Percentiles rank a stretch among this genome's conserved stretches.
Evolutionary conservation across 768 basidiomycete genomes (phyloP).

Genomic region (Saitozyma podzolica): DNA sequence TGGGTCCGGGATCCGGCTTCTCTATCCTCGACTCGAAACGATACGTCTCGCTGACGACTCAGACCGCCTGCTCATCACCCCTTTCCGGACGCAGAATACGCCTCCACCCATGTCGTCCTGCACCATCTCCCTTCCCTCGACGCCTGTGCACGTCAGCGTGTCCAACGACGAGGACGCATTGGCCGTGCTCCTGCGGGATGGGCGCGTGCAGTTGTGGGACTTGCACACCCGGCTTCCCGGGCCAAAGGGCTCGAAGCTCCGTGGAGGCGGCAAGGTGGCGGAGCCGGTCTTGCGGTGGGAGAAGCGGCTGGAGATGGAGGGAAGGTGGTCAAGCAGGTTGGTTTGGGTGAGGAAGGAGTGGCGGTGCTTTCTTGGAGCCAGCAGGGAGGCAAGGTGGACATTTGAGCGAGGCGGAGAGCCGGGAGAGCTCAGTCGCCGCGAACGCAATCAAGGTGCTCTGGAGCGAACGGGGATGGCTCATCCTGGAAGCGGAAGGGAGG

Average conservation of each 20-base stretch:
- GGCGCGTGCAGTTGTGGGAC: slow-evolving; percentile 68
- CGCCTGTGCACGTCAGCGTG: slow-evolving; percentile 70
- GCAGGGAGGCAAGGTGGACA: background rate
- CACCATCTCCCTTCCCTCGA: slow-evolving; percentile 52
- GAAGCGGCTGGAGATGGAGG: slow-evolving; percentile 14
- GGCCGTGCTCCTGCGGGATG: slow-evolving; percentile 70
- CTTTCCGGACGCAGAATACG: slow-evolving; percentile 88
- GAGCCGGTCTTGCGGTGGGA: slow-evolving; percentile 39
- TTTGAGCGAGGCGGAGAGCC: background rate
- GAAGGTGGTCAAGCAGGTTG: slow-evolving; percentile 31
- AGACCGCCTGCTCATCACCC: slow-evolving; percentile 80
- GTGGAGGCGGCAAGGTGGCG: slow-evolving; percentile 50
- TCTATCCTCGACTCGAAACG: background rate
- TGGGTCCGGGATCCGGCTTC: slow-evolving; percentile 53
- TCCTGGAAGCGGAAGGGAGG: slow-evolving; percentile 8
- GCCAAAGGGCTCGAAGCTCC: slow-evolving; percentile 28
- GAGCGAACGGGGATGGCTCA: slow-evolving; percentile 7
- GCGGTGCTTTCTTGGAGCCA: slow-evolving; percentile 19
- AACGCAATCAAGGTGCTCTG: background rate
- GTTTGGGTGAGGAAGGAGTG: slow-evolving; percentile 26
- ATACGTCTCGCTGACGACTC: slow-evolving; percentile 9
- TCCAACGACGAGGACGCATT: slow-evolving; percentile 62
- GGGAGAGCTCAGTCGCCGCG: background rate
- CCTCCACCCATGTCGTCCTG: slow-evolving; percentile 97
- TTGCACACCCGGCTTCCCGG: slow-evolving; percentile 62